Evolutionary conservation across 345 rosid genomes (phyloP), one percentile per base, ranked within the genome.

Genomic region (Eucalyptus pauciflora): DNA sequence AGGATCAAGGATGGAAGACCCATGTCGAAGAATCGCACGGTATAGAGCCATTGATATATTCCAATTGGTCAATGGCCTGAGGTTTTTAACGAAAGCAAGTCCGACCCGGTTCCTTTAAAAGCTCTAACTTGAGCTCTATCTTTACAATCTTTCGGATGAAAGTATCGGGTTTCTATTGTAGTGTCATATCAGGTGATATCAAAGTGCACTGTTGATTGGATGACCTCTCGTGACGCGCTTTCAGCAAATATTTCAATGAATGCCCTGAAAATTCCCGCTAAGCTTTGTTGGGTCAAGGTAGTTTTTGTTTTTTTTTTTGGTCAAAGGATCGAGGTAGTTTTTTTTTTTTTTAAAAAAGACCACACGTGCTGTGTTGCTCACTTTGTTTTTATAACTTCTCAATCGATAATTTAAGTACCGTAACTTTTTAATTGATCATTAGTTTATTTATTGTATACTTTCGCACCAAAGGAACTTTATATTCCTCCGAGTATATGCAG

Each of bases 71-170:
- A 27, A 2, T 2, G 16, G 1, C 15, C 29, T 12, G 6, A 62
- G 14, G n/a, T 6, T 12, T 60, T 60, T 13, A 60, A 12, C 0
- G 4, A 60, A 1, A 27, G 33, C 0, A 13, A 60, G 8, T 27
- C 8, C 2, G 0, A 62, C 33, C 13, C 0, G 17, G 1, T 12
- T 27, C 6, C 13, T 62, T 58, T 58, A 58, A 58, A 25, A 10
- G 7, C 2, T 58, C n/a, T 1, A 1, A 13, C 17, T 62, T 27
- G 16, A 6, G 8, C 33, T 62, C 33, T 27, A 62, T 29, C 4
- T 62, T 29, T 29, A 0, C 33, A 62, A 27, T 62, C 4, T 62
- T 27, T n/a, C 3, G 16, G 8, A 29, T 6, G 33, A 62, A 29
- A 13, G 16, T 29, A 62, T 62, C 3, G 2, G 4, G 1, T 29